phyloP scores from a whole-genome alignment of 1,284 basidiomycete species.

The Puccinia coronata region DNA sequence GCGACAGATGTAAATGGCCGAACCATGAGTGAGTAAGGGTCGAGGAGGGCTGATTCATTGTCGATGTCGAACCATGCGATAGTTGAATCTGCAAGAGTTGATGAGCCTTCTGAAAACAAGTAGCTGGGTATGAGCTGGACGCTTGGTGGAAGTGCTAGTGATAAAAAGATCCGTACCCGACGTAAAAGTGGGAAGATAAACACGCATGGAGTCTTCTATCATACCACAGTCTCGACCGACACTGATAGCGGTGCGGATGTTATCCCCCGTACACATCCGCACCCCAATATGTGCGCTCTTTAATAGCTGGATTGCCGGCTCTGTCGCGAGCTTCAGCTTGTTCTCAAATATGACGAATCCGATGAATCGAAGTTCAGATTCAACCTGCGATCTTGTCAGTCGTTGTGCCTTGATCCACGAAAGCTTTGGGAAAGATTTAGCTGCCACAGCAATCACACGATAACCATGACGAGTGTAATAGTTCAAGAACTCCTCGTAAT shows the following conservation, averaged over 20 bases:
- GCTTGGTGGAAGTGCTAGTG: neutral
- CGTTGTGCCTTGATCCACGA: constrained; percentile 98
- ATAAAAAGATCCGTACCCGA: constrained; percentile 64
- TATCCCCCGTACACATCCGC: constrained; percentile 98
- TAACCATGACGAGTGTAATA: constrained; percentile 98
- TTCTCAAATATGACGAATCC: constrained; percentile 99
- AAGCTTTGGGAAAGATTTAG: constrained; percentile 87
- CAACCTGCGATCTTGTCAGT: constrained; percentile 94
- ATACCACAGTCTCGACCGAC: constrained; percentile 93
- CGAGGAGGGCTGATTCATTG: constrained; percentile 79
- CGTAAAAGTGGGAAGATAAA: constrained; percentile 83
- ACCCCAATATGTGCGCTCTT: constrained; percentile 87
- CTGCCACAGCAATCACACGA: constrained; percentile 96
- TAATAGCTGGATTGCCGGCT: constrained; percentile 85
- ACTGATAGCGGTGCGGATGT: constrained; percentile 91
- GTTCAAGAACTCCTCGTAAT: constrained; percentile 93
- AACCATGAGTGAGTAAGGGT: constrained; percentile 77
- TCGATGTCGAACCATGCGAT: constrained; percentile 93
- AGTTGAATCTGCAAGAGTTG: constrained; percentile 67
- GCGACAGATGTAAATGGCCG: neutral
- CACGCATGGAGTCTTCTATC: constrained; percentile 81
- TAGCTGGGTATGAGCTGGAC: neutral
- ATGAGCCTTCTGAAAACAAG: constrained; percentile 63
- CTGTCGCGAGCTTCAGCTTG: constrained; percentile 90
- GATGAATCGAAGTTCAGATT: constrained; percentile 84